Evolutionary conservation across 768 basidiomycete genomes (phyloP), one percentile per base, ranked within the genome.

Genomic region (Basidioascus undulatus): DNA sequence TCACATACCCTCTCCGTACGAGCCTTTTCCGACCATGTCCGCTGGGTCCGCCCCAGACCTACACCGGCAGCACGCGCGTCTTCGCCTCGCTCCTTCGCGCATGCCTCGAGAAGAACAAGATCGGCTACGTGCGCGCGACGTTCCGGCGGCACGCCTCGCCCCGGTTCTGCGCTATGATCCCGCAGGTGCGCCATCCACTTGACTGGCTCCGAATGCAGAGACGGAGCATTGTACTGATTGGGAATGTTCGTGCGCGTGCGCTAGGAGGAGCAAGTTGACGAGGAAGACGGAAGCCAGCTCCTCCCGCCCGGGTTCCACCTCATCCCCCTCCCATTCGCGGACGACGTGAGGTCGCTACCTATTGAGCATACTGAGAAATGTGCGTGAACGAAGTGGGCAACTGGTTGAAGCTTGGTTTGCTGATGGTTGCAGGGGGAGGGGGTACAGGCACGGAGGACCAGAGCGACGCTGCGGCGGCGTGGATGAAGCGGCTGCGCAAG

Each of bases 221-320:
- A 39, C 32, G 35, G 23, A 13, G 35, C 12, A 13, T 3, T 40
- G 4, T 42, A n/a, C n/a, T n/a, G n/a, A n/a, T n/a, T n/a, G n/a
- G n/a, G n/a, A n/a, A n/a, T n/a, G n/a, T n/a, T n/a, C n/a, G n/a
- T n/a, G n/a, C n/a, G n/a, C n/a, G n/a, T n/a, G n/a, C n/a, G 11
- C 13, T 47, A 86, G 74, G 73, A 67, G 43, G 83, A 92, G 55
- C 68, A 66, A 35, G 48, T 60, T 26, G 72, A 76, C 50, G 35
- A 49, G 1, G 70, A 73, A 25, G 67, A 65, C 9, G 81, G 79
- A 6, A 77, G 72, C 64, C 72, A 69, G 40, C 51, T 59, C 39
- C 74, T 78, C 32, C 82, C 92, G 26, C 72, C 80, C 2, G 92
- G 92, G 5, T 78, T 96, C 51, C 86, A 96, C 57, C 63, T 96